Evolutionary conservation across 768 basidiomycete species (phyloP).

Genomic region (Boletus huronensis): DNA sequence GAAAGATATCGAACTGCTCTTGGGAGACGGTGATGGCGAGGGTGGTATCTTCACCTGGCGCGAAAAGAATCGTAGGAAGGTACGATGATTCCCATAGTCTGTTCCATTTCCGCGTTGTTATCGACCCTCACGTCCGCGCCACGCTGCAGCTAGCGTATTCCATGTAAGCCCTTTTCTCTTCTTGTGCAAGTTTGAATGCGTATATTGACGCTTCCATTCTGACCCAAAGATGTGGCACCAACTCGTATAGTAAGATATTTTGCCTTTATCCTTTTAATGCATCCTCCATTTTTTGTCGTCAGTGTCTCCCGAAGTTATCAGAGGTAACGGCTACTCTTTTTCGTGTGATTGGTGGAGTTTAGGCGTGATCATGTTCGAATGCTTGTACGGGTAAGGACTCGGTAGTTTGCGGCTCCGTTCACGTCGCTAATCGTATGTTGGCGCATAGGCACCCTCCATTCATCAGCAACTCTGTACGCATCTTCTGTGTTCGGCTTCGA

Average conservation of each 20-base stretch:
- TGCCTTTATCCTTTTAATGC: constrained; percentile 25
- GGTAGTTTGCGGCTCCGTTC: constrained; percentile 26
- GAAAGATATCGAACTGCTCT: constrained; percentile 77
- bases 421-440: constrained; percentile 22
- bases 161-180: constrained; percentile 54
- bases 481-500: constrained; percentile 16
- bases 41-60: constrained; percentile 92
- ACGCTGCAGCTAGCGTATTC: constrained; percentile 74
- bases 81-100: constrained; percentile 39
- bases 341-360: constrained; percentile 99
- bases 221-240: constrained; percentile 69
- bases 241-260: constrained; percentile 72
- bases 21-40: constrained; percentile 79
- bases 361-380: constrained; percentile 96
- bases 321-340: constrained; percentile 89
- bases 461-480: constrained; percentile 83
- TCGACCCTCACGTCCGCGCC: constrained; percentile 23
- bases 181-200: constrained; percentile 7
- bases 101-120: constrained; percentile 27
- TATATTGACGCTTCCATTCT: constrained; percentile 28
- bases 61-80: constrained; percentile 89
- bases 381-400: constrained; percentile 76
- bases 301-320: constrained; percentile 92
- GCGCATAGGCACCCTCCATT: constrained; percentile 83
- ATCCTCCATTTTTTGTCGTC: constrained; percentile 22